Evolutionary conservation across 2,329 filamentous ascomycete species (phyloP).

Genomic region (Cryphonectria parasitica): DNA sequence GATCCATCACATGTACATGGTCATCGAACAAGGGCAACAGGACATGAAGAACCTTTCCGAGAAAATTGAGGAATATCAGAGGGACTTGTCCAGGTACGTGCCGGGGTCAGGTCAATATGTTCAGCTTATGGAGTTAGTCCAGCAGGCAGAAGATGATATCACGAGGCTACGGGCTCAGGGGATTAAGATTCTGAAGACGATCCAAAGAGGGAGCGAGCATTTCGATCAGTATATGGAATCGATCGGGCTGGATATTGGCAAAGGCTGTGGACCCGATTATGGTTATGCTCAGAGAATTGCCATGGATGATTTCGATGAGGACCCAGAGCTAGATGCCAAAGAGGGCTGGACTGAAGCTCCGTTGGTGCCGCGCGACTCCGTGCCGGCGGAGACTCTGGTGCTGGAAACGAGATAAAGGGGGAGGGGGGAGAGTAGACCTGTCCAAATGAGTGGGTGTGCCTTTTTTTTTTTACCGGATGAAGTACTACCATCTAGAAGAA

Average conservation of each 20-base stretch:
- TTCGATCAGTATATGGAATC: not conserved
- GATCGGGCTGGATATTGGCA: not conserved
- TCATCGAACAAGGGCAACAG: not conserved
- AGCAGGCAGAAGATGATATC: not conserved
- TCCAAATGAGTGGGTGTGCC: not conserved
- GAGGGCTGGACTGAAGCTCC: not conserved
- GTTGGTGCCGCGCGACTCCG: not conserved
- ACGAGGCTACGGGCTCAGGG: not conserved
- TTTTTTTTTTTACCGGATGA: too few relatives aligned
- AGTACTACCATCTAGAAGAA: too few relatives aligned
- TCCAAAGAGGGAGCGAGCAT: not conserved
- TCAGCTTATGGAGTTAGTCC: not conserved
- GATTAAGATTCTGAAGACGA: too few relatives aligned
- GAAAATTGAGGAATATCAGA: not conserved
- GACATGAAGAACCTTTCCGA: not conserved
- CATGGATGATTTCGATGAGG: not conserved
- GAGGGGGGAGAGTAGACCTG: not conserved
- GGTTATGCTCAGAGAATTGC: not conserved
- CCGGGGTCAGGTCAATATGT: not conserved
- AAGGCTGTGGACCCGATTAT: not conserved
- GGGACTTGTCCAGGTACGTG: not conserved
- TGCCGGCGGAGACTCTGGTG: not conserved
- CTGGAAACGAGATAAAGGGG: too few relatives aligned
- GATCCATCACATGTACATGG: not conserved
- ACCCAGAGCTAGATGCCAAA: not conserved